These are phyloP conservation scores for Apiospora hydei DNA, from an alignment of 2,329 filamentous ascomycete species.

Conservation along the genomic window DNA sequence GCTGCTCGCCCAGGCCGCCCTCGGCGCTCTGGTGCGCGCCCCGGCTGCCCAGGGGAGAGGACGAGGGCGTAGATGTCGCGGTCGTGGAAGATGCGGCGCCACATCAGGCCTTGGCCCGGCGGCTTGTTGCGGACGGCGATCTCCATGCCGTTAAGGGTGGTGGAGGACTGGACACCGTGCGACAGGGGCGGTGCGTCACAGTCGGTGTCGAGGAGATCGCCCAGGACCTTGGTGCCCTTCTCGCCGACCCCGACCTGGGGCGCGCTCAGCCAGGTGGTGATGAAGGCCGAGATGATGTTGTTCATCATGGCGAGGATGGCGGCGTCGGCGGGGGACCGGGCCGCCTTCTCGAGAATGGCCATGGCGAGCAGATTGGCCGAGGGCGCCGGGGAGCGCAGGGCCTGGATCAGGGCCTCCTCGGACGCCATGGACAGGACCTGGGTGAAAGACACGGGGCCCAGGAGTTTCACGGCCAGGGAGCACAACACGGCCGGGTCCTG, in stretches of 20 bases:
- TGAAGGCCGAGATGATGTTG: slow-evolving; percentile 54
- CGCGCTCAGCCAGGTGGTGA: slow-evolving; percentile 60
- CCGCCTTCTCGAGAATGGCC: slow-evolving; percentile 62
- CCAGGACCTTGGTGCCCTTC: slow-evolving; percentile 57
- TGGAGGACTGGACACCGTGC: slow-evolving; percentile 30
- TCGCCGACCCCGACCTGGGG: slow-evolving; percentile 64
- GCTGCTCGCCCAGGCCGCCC: slow-evolving; percentile 40
- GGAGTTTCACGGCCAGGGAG: slow-evolving; percentile 62
- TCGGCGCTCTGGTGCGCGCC: slow-evolving; percentile 41
- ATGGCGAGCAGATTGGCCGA: slow-evolving; percentile 66
- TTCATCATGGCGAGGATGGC: slow-evolving; percentile 59
- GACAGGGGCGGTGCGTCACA: slow-evolving; percentile 48
- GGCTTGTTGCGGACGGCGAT: slow-evolving; percentile 47
- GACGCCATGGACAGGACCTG: slow-evolving; percentile 60
- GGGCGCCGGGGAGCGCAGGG: slow-evolving; percentile 60
- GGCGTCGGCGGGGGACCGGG: slow-evolving; percentile 54
- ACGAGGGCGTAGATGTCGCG: slow-evolving; percentile 54
- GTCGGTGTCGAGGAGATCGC: slow-evolving; percentile 63
- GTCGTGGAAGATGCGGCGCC: slow-evolving; percentile 59
- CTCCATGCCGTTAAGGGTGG: slow-evolving; percentile 44
- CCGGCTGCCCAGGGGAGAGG: slow-evolving; percentile 45
- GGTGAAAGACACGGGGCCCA: slow-evolving; percentile 60
- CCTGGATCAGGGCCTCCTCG: slow-evolving; percentile 57
- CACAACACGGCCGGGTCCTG: slow-evolving; percentile 60
- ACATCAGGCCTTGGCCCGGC: slow-evolving; percentile 60